Evolutionary conservation across 345 rosid species (phyloP).

Genomic region (Noccaea caerulescens): DNA sequence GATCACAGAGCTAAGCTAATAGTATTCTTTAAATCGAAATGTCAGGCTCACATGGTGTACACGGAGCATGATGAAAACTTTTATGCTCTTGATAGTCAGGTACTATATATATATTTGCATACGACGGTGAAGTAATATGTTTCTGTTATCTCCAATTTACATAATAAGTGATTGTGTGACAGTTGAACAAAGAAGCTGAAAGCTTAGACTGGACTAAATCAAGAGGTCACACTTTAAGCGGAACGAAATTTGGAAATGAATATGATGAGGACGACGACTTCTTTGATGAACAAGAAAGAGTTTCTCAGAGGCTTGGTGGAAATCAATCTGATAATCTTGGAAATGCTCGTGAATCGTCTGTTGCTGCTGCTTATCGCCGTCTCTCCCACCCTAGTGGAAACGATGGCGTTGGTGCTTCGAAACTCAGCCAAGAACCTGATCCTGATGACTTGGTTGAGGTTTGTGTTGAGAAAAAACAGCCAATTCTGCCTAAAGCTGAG

Average conservation of each 20-base stretch:
- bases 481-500: too few species aligned
- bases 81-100: constrained; percentile 84
- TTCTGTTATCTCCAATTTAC: constrained; percentile 2
- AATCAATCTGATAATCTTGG: constrained; percentile 51
- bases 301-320: constrained; percentile 77
- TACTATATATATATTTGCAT: constrained; percentile 37
- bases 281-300: constrained; percentile 39
- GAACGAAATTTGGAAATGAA: constrained; percentile 41
- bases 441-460: constrained; percentile 57
- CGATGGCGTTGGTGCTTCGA: constrained; percentile 38
- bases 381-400: constrained; percentile 44
- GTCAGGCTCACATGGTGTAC: constrained; percentile 93
- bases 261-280: constrained; percentile 54
- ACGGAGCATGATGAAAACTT: constrained; percentile 91
- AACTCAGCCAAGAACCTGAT: constrained; percentile 60
- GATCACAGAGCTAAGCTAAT: neutral
- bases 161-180: constrained; percentile 30
- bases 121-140: neutral
- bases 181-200: constrained; percentile 86
- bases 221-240: constrained; percentile 65
- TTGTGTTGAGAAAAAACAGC: constrained; percentile 33
- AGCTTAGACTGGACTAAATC: constrained; percentile 95
- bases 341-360: constrained; percentile 78
- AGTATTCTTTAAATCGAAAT: constrained; percentile 30
- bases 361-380: constrained; percentile 86